phyloP scores from a whole-genome alignment of 176 grass and related monocot genomes.

The Triticum turgidum region DNA sequence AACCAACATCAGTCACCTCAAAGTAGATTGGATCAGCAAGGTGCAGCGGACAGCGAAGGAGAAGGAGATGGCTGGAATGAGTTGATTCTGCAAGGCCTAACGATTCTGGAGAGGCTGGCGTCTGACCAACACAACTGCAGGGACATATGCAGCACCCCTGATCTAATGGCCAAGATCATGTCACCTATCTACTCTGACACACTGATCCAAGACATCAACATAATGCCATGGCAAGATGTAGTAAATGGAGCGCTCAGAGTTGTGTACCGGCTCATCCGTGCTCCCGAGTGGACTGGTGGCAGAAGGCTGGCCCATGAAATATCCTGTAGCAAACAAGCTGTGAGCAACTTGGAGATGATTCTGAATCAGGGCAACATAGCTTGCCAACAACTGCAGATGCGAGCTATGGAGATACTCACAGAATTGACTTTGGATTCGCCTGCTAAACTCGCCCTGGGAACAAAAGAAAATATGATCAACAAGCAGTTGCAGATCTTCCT shows the following conservation, averaged over 20 bases:
- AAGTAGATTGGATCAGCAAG: neutral
- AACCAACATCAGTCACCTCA: no score
- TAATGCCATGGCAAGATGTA: neutral
- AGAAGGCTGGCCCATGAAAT: neutral
- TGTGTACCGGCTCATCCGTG: neutral
- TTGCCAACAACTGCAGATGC: neutral
- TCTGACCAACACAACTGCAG: no score
- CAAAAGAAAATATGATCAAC: no score
- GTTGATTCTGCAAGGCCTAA: no score
- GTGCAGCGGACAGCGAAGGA: neutral
- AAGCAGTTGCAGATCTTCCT: no score
- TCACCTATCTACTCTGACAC: neutral
- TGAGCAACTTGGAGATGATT: neutral
- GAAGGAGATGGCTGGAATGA: neutral
- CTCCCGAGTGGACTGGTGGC: neutral
- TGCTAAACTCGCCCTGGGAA: no score
- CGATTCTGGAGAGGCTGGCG: no score
- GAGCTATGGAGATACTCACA: conserved; percentile 6
- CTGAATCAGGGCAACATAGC: neutral
- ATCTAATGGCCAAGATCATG: neutral
- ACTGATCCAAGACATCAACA: neutral
- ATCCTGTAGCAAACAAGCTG: no score
- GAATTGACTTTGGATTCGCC: neutral
- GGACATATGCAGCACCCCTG: neutral
- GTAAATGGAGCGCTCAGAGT: neutral